Evolutionary conservation across 345 rosid genomes (phyloP).

Genomic region (Bruguiera gymnorhiza): DNA sequence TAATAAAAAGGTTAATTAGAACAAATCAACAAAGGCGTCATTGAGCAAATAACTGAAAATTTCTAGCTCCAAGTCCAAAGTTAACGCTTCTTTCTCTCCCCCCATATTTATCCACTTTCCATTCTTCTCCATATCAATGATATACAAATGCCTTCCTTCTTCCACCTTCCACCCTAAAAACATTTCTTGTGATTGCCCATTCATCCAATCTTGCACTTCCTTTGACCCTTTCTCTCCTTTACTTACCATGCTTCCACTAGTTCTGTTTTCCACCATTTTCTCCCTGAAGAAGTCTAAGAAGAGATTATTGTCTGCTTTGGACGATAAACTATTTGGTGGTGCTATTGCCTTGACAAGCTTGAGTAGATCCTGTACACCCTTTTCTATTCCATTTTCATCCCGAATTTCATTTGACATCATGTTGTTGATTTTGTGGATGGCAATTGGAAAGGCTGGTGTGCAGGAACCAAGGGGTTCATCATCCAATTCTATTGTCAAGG

Average conservation of each 20-base stretch:
- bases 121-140: conserved; percentile 50
- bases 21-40: conserved; percentile 23
- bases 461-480: conserved; percentile 16
- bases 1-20: background rate
- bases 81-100: conserved; percentile 37
- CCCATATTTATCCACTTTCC: conserved; percentile 33
- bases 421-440: background rate
- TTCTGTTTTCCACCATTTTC: conserved; percentile 19
- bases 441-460: background rate
- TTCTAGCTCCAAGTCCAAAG: conserved; percentile 41
- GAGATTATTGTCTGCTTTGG: conserved; percentile 33
- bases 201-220: conserved; percentile 57
- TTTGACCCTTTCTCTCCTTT: conserved; percentile 10
- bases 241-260: background rate
- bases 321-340: background rate
- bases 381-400: conserved; percentile 11
- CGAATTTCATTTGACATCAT: background rate
- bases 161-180: conserved; percentile 56
- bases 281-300: conserved; percentile 52
- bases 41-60: conserved; percentile 49
- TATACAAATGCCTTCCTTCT: conserved; percentile 41
- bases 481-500: conserved; percentile 22
- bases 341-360: conserved; percentile 9
- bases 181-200: conserved; percentile 38
- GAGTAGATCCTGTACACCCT: conserved; percentile 17